These are phyloP conservation scores for Ustilago curta DNA, from an alignment of 1,284 basidiomycete species.

Conservation along the genomic window DNA sequence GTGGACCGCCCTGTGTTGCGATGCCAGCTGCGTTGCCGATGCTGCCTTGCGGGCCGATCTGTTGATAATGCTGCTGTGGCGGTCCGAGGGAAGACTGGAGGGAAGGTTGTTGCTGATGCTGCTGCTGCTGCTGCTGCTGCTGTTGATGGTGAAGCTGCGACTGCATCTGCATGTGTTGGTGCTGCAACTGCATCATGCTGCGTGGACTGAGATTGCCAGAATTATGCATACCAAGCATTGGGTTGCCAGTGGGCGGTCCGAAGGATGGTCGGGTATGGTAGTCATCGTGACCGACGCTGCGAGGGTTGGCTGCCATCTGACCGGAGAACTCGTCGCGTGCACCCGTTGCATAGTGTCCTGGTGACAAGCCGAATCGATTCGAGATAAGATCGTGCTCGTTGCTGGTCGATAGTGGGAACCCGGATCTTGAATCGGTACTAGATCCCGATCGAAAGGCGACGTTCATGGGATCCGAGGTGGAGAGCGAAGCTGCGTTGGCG, in stretches of 20 bases:
- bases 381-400: slow-evolving; percentile 41
- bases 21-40: slow-evolving; percentile 25
- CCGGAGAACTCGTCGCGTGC: slow-evolving; percentile 28
- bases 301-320: slow-evolving; percentile 35
- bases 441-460: slow-evolving; percentile 36
- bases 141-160: slow-evolving; percentile 42
- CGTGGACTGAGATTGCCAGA: slow-evolving; percentile 59
- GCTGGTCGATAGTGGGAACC: slow-evolving; percentile 30
- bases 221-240: slow-evolving; percentile 36
- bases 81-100: slow-evolving; percentile 19
- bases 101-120: slow-evolving; percentile 21
- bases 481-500: slow-evolving; percentile 34
- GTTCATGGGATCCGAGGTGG: slow-evolving; percentile 50
- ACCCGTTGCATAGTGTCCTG: slow-evolving; percentile 29
- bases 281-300: slow-evolving; percentile 40
- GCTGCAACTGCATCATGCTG: slow-evolving; percentile 60
- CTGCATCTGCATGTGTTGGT: slow-evolving; percentile 61
- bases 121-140: slow-evolving; percentile 28
- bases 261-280: slow-evolving; percentile 29
- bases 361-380: slow-evolving; percentile 41
- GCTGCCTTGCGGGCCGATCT: slow-evolving; percentile 28
- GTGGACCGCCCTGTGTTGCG: slow-evolving; percentile 21
- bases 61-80: slow-evolving; percentile 34
- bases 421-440: slow-evolving; percentile 26
- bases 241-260: slow-evolving; percentile 12